A percentile compares a stretch with the other conserved stretches of the same genome.
Conservation (phyloP, 176 grass and related monocot species). For the Oropetium thomaeum region DNA sequence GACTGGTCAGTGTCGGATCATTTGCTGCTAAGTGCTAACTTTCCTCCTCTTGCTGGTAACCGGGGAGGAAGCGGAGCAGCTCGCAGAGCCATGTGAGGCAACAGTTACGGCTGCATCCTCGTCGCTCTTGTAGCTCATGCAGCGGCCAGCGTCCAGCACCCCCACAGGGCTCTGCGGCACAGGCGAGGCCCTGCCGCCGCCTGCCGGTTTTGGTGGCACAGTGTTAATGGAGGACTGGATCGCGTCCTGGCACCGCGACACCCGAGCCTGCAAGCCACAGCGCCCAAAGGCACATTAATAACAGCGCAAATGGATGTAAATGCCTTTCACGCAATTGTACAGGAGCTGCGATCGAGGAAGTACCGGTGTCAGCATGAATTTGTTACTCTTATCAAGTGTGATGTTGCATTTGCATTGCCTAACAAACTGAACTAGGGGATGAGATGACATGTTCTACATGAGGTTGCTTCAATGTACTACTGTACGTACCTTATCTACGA, state of each 20-base stretch:
- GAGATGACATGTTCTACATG: background rate
- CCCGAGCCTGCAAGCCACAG: slow-evolving; percentile 52
- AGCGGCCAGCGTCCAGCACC: slow-evolving; percentile 59
- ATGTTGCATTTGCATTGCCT: background rate
- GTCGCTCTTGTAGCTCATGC: slow-evolving; percentile 79
- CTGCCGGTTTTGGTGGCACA: slow-evolving; percentile 36
- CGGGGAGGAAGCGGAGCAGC: background rate
- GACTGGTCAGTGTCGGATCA: slow-evolving; percentile 33
- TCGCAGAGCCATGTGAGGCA: slow-evolving; percentile 48
- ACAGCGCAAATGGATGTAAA: slow-evolving; percentile 13
- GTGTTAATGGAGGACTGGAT: slow-evolving; percentile 51
- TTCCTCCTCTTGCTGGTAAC: slow-evolving; percentile 75
- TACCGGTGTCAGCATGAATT: slow-evolving; percentile 13
- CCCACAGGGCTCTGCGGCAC: slow-evolving; percentile 68
- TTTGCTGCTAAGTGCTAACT: slow-evolving; percentile 49
- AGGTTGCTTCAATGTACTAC: background rate
- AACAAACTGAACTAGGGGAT: background rate
- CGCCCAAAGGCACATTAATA: slow-evolving; percentile 21
- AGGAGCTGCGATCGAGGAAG: slow-evolving; percentile 8
- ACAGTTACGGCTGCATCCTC: slow-evolving; percentile 14
- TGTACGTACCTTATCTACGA: slow-evolving; percentile 51
- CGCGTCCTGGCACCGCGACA: slow-evolving; percentile 52
- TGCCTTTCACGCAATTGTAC: slow-evolving; percentile 38
- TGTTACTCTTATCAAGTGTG: slow-evolving; percentile 6
- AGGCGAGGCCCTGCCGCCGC: slow-evolving; percentile 23